Conservation (phyloP, 257 asterid genomes). For the Solanum tarijense region DNA sequence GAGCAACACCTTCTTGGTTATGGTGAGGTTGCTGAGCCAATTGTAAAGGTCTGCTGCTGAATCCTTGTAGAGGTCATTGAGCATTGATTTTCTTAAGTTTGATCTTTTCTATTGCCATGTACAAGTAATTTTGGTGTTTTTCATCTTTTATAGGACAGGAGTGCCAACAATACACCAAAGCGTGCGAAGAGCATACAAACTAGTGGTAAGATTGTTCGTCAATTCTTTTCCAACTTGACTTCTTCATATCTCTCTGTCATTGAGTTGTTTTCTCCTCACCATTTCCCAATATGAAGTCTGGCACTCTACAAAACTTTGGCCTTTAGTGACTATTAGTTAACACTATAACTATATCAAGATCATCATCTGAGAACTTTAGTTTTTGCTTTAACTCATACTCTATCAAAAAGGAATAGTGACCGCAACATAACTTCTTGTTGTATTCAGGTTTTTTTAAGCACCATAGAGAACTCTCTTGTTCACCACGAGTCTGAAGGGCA, state of each 20-base stretch:
- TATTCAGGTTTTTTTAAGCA: conserved; percentile 68
- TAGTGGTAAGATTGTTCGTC: conserved; percentile 41
- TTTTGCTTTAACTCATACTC: not conserved
- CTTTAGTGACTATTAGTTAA: not conserved
- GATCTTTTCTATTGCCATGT: not conserved
- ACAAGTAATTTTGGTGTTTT: not conserved
- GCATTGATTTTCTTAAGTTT: not conserved
- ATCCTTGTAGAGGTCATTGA: not conserved
- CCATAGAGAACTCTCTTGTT: conserved; percentile 1
- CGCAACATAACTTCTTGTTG: not conserved
- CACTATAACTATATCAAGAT: not conserved
- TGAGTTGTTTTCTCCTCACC: not conserved
- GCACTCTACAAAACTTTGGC: not conserved
- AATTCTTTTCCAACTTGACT: not conserved
- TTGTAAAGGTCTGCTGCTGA: conserved; percentile 28
- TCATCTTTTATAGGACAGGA: conserved; percentile 51
- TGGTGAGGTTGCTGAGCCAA: conserved; percentile 55
- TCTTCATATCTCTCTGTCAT: not conserved
- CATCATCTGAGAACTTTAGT: not conserved
- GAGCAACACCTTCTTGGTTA: not conserved
- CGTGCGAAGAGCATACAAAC: conserved; percentile 66
- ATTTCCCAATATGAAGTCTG: not conserved
- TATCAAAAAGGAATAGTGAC: not conserved
- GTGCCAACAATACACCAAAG: conserved; percentile 38
- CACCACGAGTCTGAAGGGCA: no score